These are phyloP conservation scores for Globisporangium uncinulatum DNA, from an alignment of 352 stramenopile genomes.

Conservation along the genomic window DNA sequence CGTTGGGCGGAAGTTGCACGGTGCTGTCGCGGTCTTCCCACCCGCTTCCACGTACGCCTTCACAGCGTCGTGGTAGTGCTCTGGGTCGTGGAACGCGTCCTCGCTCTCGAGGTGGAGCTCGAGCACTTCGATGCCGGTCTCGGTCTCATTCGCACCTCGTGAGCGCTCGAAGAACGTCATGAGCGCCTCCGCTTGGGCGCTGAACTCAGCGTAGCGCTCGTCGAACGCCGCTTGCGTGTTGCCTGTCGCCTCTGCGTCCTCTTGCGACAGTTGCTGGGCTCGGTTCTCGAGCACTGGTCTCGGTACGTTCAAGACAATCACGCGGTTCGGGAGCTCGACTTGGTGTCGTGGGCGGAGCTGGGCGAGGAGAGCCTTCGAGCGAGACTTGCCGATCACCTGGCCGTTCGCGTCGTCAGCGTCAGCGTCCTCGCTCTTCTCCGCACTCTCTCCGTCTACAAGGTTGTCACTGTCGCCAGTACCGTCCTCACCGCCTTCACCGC, in stretches of 20 bases:
- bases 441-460: slow-evolving; percentile 10
- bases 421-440: slow-evolving; percentile 9
- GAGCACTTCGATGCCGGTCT: slow-evolving; percentile 54
- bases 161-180: slow-evolving; percentile 58
- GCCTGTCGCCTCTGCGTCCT: slow-evolving; percentile 41
- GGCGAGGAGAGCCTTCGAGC: slow-evolving; percentile 36
- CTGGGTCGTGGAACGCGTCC: slow-evolving; percentile 32
- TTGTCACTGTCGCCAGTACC: slow-evolving; percentile 11
- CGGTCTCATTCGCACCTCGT: neutral
- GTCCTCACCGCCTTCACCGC: slow-evolving; percentile 12
- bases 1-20: slow-evolving; percentile 83
- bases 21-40: slow-evolving; percentile 29
- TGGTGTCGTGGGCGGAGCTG: slow-evolving; percentile 31
- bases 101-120: slow-evolving; percentile 50
- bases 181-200: slow-evolving; percentile 39
- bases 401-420: slow-evolving; percentile 12
- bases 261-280: slow-evolving; percentile 48
- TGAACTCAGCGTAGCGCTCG: slow-evolving; percentile 40
- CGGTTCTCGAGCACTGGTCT: slow-evolving; percentile 45
- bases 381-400: slow-evolving; percentile 19
- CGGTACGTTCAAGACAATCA: slow-evolving; percentile 53
- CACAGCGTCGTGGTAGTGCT: slow-evolving; percentile 39
- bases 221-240: slow-evolving; percentile 64
- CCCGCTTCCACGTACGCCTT: slow-evolving; percentile 75
- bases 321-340: slow-evolving; percentile 56